Percentiles rank a stretch among this genome's conserved stretches.
These are phyloP conservation scores for Leishmania major DNA, from an alignment of 208 protist genomes.

Conservation along the genomic window DNA sequence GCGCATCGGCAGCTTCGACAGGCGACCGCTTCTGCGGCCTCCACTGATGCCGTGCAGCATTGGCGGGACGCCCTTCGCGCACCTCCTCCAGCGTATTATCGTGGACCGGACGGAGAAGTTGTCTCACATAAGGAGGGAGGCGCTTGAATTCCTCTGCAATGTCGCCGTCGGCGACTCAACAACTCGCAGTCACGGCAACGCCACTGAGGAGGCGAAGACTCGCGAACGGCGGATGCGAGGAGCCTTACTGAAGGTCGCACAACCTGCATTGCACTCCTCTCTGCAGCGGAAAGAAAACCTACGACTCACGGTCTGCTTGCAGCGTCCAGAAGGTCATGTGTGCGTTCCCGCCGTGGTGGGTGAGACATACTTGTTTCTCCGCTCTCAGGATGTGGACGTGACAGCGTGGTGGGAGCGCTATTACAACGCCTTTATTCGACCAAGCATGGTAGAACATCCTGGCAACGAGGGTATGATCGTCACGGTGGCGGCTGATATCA, in stretches of 20 bases:
- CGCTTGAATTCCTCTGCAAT: conserved; percentile 10
- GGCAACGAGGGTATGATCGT: neutral
- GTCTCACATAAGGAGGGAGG: neutral
- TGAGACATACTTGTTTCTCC: conserved; percentile 16
- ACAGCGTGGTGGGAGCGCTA: conserved; percentile 24
- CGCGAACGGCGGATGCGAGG: neutral
- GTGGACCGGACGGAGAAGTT: neutral
- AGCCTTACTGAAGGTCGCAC: neutral
- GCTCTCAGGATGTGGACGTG: conserved; percentile 11
- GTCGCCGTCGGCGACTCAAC: neutral
- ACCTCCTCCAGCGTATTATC: conserved; percentile 21
- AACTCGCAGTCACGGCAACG: neutral
- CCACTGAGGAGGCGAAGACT: neutral
- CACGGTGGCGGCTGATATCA: neutral
- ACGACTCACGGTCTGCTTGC: neutral
- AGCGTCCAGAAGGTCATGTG: conserved; percentile 14
- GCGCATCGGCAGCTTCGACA: neutral
- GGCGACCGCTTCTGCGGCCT: neutral
- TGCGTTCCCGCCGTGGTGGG: conserved; percentile 13
- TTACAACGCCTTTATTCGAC: conserved; percentile 7
- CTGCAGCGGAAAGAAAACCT: neutral
- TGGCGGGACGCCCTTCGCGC: conserved; percentile 1
- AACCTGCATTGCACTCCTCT: no score
- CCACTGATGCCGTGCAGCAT: conserved; percentile 7
- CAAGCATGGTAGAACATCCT: neutral